Evolutionary conservation across 2,329 filamentous ascomycete species (phyloP), one percentile per base, ranked within the genome.

Genomic region (Paracorniculantispora psalliotae): DNA sequence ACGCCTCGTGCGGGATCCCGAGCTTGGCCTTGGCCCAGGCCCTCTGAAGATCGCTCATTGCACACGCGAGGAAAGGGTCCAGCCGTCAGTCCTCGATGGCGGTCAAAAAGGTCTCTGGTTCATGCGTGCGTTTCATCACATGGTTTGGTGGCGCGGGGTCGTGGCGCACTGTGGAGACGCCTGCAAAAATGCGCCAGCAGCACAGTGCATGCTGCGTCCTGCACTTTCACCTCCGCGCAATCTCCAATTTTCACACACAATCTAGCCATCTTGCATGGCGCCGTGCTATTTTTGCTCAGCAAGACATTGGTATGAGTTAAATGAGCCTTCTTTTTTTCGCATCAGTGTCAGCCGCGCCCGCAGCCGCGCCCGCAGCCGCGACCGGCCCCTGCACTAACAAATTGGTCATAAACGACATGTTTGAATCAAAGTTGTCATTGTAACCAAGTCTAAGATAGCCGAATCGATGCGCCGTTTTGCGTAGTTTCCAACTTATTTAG

Each of bases 21-120:
- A 93, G 79, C 74, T 90, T 91, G 58, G 88, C 80, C 75, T 89
- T 91, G 62, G 87, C 88, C 78, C 91, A 93, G 60, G 86, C 81
- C 72, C 86, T 87, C 72, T 92, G 90, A 61, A 93, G 81, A 67
- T 92, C 87, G 71, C 90, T 93, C 91, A 96, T 96, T 62, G 50
- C 50, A 48, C 17, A 23, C 21, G 25, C 25, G 37, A 43, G 56
- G 56, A 51, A 30, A 51, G 39, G 47, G 56, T 58, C 56, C 56
- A 51, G 56, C 47, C 47, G 48, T 35, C 47, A 21, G 37, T 46
- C 56, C 56, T 58, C 56, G 37, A 33, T 58, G 47, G 19, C 55
- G 39, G 15, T 21, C 23, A 30, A 39, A 33, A 41, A 4, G n/a
- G 12, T 41, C 30, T 30, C 12, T 26, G 21, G 4, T 37, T n/a